Evolutionary conservation across 352 stramenopile species (phyloP), one percentile per base, ranked within the genome.

Genomic region (Pythium insidiosum): DNA sequence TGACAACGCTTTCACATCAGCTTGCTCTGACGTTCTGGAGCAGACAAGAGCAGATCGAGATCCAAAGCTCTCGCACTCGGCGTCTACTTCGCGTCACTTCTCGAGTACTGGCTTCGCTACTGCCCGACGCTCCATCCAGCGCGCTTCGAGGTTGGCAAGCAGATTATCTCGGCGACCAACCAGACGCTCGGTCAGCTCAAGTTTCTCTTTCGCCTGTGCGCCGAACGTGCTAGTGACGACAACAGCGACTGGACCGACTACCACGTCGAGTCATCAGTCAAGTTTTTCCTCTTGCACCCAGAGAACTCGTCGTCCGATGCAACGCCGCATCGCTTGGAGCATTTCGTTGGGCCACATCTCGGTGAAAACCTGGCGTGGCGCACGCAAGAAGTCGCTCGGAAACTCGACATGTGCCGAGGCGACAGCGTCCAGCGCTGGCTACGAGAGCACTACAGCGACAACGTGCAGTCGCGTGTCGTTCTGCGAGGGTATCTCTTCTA

Each of bases 191-290:
- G 76, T 0, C 76, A 86, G 56, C 59, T 89, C 39, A 86, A 89
- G 38, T 85, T 89, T 40, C 50, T 89, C 6, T 86, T 88, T 53
- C 73, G 66, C 1, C 30, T 60, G 16, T 21, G 38, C 38, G 10
- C 35, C 5, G 25, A 51, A 1, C 31, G 0, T 5, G 18, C 39
- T 0, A n/a, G 26, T 13, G 20, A 35, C n/a, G 13, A 43, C 45
- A 13, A 12, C 23, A 5, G 22, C n/a, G 28, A 52, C 21, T 47
- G 50, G 6, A 40, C 50, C 26, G 63, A 85, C 46, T 69, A 70
- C 29, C 76, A 89, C 41, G 71, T 85, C n/a, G 73, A 89, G 47
- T 80, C 66, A 16, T 87, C 76, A 2, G 68, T 89, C 55, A 89
- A 89, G 47, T 89, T 87, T 43, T 89, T 89, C 48, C 37, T 89